Conservation (phyloP, 2,329 filamentous ascomycete species). For the Nothopassalora personata region DNA sequence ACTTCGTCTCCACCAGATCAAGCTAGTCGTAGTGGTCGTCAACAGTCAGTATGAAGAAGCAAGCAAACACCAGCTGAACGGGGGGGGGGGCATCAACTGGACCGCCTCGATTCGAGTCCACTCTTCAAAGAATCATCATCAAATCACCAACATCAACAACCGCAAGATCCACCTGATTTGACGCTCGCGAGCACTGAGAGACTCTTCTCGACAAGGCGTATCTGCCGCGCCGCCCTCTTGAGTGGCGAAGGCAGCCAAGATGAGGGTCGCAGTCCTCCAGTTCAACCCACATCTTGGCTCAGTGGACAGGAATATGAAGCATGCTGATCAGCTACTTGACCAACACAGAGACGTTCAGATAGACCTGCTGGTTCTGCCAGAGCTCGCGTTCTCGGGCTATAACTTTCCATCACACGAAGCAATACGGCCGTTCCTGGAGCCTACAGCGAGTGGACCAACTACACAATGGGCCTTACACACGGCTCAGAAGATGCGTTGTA, state of each 20-base stretch:
- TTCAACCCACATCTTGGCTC: slow-evolving; percentile 67
- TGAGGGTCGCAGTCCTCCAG: slow-evolving; percentile 66
- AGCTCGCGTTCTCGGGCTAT: slow-evolving; percentile 74
- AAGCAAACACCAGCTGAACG: background rate
- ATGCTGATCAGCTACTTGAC: slow-evolving; percentile 60
- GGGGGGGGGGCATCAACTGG: background rate
- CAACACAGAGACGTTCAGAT: slow-evolving; percentile 47
- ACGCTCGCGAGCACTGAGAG: no score
- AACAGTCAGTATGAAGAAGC: background rate
- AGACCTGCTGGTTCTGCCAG: slow-evolving; percentile 68
- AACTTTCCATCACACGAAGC: slow-evolving; percentile 67
- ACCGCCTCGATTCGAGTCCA: background rate
- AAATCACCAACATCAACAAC: no score
- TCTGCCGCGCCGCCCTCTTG: background rate
- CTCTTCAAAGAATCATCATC: no score
- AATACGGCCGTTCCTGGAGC: slow-evolving; percentile 65
- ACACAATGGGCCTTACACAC: slow-evolving; percentile 66
- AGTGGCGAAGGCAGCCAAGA: slow-evolving; percentile 28
- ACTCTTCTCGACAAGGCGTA: background rate
- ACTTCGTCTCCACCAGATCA: background rate
- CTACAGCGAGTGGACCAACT: slow-evolving; percentile 58
- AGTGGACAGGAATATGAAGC: slow-evolving; percentile 63
- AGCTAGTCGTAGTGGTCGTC: background rate
- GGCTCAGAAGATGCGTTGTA: slow-evolving; percentile 61
- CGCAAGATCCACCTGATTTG: no score